Base-by-base conservation (phyloP, 768 basidiomycete species). In the Calocybe indica region DNA sequence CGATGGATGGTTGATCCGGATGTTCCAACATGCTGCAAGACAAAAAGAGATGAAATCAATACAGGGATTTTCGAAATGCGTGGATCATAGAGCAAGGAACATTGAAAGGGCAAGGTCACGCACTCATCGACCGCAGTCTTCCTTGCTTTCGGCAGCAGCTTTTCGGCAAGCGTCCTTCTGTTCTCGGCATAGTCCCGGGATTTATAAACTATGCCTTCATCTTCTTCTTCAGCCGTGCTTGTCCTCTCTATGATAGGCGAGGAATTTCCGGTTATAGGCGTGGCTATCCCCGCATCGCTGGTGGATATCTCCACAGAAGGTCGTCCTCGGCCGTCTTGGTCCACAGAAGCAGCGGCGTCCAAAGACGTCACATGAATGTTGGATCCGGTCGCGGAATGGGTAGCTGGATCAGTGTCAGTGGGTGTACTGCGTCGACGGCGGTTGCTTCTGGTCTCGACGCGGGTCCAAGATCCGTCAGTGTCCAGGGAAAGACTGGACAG, bases 41-140 rank as follows among this genome's bases (percentile, higher is more conserved):
- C 30, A 46, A 46, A 33, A 37, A 50, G 34, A 7, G 35, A 57
- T 39, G 11, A 40, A 41, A 48, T 43, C 34, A 33, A 54, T 54
- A 51, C 45, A 64, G 15, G 29, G 10, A 47, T 22, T 22, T 22
- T 22, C 22, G 22, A 22, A 22, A 22, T 22, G 4, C 22, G 1
- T 22, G 22, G 22, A 22, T 22, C 22, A 22, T 22, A 22, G 22
- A 4, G 22, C 2, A 31, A 39, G 49, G 12, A 38, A 33, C 38
- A 34, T 13, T 29, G 8, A 44, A 40, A 36, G 7, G 30, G 37
- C 32, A 30, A 33, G n/a, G 53, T 1, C 6, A 22, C 42, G 75
- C 79, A 85, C 88, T 85, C 85, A 44, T 88, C 85, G 28, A 85
- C 79, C 10, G 68, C 75, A 3, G 85, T 85, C 58, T 80, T 80